phyloP scores from a whole-genome alignment of 306 rosid species.

The Spatholobus suberectus region DNA sequence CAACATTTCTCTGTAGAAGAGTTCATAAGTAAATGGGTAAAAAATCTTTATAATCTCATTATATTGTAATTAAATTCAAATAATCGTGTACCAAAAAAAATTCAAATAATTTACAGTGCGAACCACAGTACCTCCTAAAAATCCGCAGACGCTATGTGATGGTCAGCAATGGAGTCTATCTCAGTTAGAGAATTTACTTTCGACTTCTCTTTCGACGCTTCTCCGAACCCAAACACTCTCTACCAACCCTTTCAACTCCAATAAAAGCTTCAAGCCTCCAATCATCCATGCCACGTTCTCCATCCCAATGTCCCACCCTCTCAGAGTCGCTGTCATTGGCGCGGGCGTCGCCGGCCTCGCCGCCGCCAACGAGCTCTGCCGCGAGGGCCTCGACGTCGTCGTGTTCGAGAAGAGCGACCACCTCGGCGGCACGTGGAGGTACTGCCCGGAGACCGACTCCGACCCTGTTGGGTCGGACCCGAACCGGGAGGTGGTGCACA shows the following conservation, averaged over 20 bases:
- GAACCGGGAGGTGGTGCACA: conserved; percentile 20
- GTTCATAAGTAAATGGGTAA: no score
- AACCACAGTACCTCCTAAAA: no score
- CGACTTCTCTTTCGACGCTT: background rate
- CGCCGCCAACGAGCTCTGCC: conserved; percentile 32
- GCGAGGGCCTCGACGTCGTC: conserved; percentile 32
- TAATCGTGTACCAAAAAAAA: no score
- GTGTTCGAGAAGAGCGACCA: conserved; percentile 36
- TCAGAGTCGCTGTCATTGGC: conserved; percentile 34
- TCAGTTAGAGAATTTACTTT: background rate
- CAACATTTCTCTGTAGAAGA: no score
- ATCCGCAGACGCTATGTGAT: no score
- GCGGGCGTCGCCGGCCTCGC: conserved; percentile 39
- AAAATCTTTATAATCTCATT: no score
- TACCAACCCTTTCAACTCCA: background rate
- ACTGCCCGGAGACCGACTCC: conserved; percentile 32
- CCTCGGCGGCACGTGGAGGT: conserved; percentile 27
- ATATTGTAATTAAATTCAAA: no score
- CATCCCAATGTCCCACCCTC: background rate
- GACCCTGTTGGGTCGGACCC: conserved; percentile 27
- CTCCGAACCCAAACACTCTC: background rate
- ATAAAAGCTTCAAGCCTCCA: background rate
- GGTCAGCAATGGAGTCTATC: background rate
- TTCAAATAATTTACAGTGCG: no score
- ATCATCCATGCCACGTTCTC: background rate